Conservation (phyloP, 306 rosid species). For the Notholithocarpus densiflorus region DNA sequence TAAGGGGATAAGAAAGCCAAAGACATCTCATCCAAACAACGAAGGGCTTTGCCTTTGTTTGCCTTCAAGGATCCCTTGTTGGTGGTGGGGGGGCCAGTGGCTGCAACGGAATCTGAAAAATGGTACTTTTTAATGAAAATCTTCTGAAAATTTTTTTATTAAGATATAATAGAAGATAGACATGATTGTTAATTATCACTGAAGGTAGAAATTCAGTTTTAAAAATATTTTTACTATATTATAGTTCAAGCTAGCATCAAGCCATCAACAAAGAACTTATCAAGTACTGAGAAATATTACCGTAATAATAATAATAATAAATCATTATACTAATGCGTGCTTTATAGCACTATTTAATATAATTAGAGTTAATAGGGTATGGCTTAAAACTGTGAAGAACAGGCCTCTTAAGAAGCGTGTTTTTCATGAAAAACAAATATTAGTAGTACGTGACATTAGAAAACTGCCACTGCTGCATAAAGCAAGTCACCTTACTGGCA, state of each 20-base stretch:
- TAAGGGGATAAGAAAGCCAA: background rate
- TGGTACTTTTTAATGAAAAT: too few relatives aligned
- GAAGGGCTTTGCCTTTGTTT: background rate
- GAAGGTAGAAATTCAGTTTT: background rate
- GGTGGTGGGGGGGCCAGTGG: background rate
- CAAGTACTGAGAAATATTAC: background rate
- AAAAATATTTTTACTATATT: too few relatives aligned
- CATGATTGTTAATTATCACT: background rate
- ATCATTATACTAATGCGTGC: background rate
- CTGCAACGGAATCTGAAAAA: too few relatives aligned
- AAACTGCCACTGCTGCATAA: background rate
- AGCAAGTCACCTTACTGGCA: background rate
- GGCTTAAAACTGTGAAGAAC: background rate
- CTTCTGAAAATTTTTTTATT: background rate
- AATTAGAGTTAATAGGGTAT: background rate
- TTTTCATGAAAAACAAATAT: background rate
- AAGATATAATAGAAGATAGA: background rate
- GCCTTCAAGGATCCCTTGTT: background rate
- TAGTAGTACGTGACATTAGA: background rate
- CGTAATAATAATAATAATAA: background rate
- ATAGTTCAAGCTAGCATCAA: background rate
- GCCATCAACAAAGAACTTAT: background rate
- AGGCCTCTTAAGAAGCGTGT: background rate
- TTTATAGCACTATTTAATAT: background rate
- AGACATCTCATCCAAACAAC: background rate